These are phyloP conservation scores for Pseudozyma flocculosa DNA, from an alignment of 1,284 basidiomycete species.

Conservation along the genomic window DNA sequence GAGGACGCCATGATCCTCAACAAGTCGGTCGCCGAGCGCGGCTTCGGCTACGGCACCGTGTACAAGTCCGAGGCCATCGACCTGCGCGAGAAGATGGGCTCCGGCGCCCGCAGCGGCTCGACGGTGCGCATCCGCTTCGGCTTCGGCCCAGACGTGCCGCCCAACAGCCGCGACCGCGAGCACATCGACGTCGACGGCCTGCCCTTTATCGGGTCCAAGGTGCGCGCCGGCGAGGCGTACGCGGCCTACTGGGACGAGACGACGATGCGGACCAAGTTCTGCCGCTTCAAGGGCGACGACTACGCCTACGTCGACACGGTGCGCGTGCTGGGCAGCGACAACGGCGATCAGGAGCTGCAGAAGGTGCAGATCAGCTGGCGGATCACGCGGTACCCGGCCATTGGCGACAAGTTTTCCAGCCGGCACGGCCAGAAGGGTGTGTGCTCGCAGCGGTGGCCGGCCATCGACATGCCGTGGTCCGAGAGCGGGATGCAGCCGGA, in stretches of 20 bases:
- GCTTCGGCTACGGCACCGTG: conserved; percentile 93
- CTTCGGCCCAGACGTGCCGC: conserved; percentile 64
- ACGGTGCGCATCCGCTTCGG: conserved; percentile 72
- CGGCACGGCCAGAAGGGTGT: conserved; percentile 99
- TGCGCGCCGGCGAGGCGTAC: conserved; percentile 74
- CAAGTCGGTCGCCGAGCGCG: conserved; percentile 96
- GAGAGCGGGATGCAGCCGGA: conserved; percentile 99
- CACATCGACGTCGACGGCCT: conserved; percentile 82
- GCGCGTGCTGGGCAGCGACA: conserved; percentile 82
- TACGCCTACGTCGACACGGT: conserved; percentile 87
- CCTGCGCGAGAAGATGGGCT: conserved; percentile 74
- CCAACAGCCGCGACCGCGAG: conserved; percentile 57
- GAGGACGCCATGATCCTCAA: conserved; percentile 99
- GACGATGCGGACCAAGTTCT: conserved; percentile 76
- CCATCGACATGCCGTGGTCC: conserved; percentile 96
- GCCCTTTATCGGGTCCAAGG: conserved; percentile 72
- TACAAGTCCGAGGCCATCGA: conserved; percentile 95
- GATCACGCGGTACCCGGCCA: conserved; percentile 91
- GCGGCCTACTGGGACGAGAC: conserved; percentile 82
- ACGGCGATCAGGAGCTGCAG: conserved; percentile 82
- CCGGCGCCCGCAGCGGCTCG: conserved; percentile 58
- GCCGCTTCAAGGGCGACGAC: conserved; percentile 98
- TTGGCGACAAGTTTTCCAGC: conserved; percentile 99
- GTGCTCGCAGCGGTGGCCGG: conserved; percentile 98
- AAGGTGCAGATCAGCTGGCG: conserved; percentile 92